Percentiles rank a stretch among this genome's conserved stretches.
phyloP scores from a whole-genome alignment of 2,329 filamentous ascomycete species.

The Trichoderma brevicompactum region DNA sequence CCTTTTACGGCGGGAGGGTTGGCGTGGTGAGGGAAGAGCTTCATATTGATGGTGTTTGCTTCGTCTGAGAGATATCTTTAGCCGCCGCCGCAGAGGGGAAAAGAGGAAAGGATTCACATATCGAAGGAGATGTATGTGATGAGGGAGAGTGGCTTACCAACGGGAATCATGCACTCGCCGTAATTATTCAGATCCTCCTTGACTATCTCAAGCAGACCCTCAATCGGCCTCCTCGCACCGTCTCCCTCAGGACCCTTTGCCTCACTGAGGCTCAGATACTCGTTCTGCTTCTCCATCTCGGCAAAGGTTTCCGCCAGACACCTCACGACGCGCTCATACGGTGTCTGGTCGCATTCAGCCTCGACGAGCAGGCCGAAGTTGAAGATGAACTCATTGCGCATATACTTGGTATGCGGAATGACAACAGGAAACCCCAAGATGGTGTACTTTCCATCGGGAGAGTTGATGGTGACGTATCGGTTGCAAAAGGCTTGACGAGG shows the following conservation, averaged over 20 bases:
- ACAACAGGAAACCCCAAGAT: conserved; percentile 90
- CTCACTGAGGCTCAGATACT: conserved; percentile 72
- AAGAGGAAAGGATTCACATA: neutral
- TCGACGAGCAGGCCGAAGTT: conserved; percentile 90
- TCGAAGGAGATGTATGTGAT: no score
- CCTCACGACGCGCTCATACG: conserved; percentile 82
- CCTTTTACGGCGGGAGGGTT: conserved; percentile 77
- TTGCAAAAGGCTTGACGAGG: conserved; percentile 95
- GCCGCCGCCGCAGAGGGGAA: neutral
- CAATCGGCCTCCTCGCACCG: conserved; percentile 68
- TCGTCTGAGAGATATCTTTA: conserved; percentile 64
- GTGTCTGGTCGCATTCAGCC: conserved; percentile 67
- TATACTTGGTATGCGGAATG: conserved; percentile 79
- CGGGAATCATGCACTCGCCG: conserved; percentile 97
- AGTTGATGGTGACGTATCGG: conserved; percentile 80
- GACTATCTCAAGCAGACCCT: conserved; percentile 79
- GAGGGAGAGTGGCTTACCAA: conserved; percentile 62
- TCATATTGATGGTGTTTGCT: conserved; percentile 93
- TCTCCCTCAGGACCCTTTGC: conserved; percentile 44
- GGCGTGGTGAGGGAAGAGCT: conserved; percentile 83
- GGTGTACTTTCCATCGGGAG: conserved; percentile 69
- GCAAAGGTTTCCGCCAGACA: conserved; percentile 85
- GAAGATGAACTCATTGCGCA: conserved; percentile 97
- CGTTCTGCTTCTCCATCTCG: conserved; percentile 88
- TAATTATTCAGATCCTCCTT: conserved; percentile 94